A percentile compares a stretch with the other conserved stretches of the same genome.
Conservation (phyloP, 2,329 filamentous ascomycete genomes). For the Alternaria sp. region DNA sequence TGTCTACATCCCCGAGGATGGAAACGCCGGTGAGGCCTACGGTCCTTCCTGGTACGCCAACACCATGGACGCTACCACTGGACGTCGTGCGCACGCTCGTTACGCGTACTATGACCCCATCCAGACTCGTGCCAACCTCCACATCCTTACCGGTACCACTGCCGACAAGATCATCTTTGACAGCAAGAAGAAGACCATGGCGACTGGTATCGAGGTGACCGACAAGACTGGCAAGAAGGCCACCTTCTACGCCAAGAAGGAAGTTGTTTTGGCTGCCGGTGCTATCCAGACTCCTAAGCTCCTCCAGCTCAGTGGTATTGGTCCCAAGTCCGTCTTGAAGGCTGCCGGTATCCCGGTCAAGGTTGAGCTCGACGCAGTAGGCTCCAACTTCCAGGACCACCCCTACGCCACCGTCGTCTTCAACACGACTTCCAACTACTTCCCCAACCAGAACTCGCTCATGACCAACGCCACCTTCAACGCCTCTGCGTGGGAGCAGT, state of each 20-base stretch:
- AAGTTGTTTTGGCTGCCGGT: conserved; percentile 69
- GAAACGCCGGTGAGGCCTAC: conserved; percentile 35
- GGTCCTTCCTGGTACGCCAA: conserved; percentile 38
- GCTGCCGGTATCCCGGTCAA: conserved; percentile 38
- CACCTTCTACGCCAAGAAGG: conserved; percentile 47
- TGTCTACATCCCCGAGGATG: conserved; percentile 26
- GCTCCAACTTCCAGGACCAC: conserved; percentile 49
- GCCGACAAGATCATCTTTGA: conserved; percentile 35
- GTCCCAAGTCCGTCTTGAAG: conserved; percentile 40
- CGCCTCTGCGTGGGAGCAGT: conserved; percentile 41
- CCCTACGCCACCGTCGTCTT: conserved; percentile 31
- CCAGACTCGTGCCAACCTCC: conserved; percentile 33
- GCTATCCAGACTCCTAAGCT: conserved; percentile 65
- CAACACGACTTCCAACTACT: conserved; percentile 32
- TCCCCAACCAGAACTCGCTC: conserved; percentile 35
- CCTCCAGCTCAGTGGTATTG: conserved; percentile 51
- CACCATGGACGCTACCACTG: conserved; percentile 40
- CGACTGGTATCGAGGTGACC: conserved; percentile 30
- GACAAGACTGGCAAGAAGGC: conserved; percentile 16
- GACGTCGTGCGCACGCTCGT: conserved; percentile 35
- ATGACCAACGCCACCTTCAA: conserved; percentile 46
- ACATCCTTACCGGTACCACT: conserved; percentile 34
- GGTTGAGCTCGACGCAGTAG: conserved; percentile 43
- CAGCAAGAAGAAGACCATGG: conserved; percentile 23
- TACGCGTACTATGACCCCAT: conserved; percentile 46